Conservation (phyloP, 306 rosid species). For the Chamaecrista fasciculata region DNA sequence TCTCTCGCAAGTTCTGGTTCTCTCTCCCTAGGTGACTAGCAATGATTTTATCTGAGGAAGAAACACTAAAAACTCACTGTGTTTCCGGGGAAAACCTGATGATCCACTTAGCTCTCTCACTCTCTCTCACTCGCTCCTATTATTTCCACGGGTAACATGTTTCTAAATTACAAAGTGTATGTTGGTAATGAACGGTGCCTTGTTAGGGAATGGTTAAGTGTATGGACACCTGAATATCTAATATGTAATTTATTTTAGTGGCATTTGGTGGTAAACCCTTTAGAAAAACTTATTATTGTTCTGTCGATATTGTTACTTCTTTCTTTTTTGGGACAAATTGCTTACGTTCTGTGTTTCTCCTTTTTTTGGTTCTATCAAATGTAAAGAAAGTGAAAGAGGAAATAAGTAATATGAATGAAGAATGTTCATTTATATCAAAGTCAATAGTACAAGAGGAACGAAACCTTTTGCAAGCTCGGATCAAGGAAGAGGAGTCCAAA, state of each 20-base stretch:
- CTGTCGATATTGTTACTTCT: background rate
- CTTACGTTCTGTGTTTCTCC: slow-evolving; percentile 7
- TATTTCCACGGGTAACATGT: too few relatives aligned
- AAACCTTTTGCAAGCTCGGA: slow-evolving; percentile 54
- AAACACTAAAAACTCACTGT: background rate
- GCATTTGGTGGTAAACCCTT: background rate
- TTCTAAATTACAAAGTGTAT: background rate
- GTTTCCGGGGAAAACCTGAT: background rate
- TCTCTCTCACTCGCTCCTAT: background rate
- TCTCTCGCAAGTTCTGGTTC: background rate
- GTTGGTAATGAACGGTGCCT: background rate
- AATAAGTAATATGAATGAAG: slow-evolving; percentile 40
- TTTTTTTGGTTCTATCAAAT: background rate
- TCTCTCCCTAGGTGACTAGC: background rate
- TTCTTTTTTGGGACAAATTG: background rate
- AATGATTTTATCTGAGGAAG: background rate
- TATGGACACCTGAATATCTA: background rate
- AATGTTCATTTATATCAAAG: slow-evolving; percentile 37
- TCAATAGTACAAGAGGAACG: slow-evolving; percentile 62
- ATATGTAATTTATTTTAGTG: background rate
- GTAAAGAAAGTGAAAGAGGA: slow-evolving; percentile 28
- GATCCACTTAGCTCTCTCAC: background rate
- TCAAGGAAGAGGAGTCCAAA: slow-evolving; percentile 51
- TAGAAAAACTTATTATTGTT: background rate
- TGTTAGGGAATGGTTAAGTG: background rate